These are phyloP conservation scores for Neofusicoccum umdonicola DNA, from an alignment of 2,329 filamentous ascomycete genomes.

Conservation along the genomic window DNA sequence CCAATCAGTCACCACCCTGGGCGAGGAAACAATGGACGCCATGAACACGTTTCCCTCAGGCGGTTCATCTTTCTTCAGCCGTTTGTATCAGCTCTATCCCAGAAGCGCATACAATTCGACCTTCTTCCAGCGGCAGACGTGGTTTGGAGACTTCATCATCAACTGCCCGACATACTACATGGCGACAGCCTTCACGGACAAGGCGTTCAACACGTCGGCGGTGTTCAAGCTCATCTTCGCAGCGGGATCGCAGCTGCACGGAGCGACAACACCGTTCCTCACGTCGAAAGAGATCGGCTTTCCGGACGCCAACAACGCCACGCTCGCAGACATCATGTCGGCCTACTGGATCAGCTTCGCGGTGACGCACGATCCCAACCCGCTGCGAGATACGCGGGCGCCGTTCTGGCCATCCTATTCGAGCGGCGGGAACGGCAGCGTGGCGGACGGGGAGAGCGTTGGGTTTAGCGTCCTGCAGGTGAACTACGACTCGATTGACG, in stretches of 20 bases:
- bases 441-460: conserved; percentile 35
- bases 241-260: conserved; percentile 35
- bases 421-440: conserved; percentile 1
- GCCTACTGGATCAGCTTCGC: conserved; percentile 36
- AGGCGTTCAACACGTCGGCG: conserved; percentile 14
- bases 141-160: conserved; percentile 47
- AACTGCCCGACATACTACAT: conserved; percentile 42
- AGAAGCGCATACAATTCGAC: conserved; percentile 32
- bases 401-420: conserved; percentile 31
- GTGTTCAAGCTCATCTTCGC: conserved; percentile 36
- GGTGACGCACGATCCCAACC: conserved; percentile 34
- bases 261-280: conserved; percentile 22
- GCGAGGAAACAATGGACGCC: conserved; percentile 30
- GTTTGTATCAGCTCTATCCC: conserved; percentile 43
- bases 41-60: conserved; percentile 34
- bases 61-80: conserved; percentile 36
- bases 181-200: conserved; percentile 30
- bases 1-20: conserved; percentile 25
- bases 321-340: conserved; percentile 33
- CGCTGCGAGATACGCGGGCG: conserved; percentile 23
- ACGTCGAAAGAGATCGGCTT: not conserved
- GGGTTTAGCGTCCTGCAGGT: conserved; percentile 31
- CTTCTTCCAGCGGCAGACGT: conserved; percentile 36
- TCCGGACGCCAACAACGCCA: conserved; percentile 26
- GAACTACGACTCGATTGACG: not conserved